Conservation (phyloP, 2,329 filamentous ascomycete genomes). For the Annulohypoxylon truncatum region DNA sequence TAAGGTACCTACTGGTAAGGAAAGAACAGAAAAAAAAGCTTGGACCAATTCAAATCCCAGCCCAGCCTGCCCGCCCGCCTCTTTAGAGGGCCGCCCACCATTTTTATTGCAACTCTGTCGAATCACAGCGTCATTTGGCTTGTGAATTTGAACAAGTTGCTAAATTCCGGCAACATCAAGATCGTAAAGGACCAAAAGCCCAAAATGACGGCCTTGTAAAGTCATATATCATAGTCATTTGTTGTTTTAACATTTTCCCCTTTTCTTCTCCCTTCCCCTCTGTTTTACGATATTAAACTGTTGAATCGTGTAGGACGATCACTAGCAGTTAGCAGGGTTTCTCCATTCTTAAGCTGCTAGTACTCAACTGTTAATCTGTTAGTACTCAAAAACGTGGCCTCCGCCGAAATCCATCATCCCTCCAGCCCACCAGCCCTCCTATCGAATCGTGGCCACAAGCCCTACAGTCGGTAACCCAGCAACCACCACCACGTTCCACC, state of each 20-base stretch:
- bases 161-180: slow-evolving; percentile 33
- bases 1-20: background rate
- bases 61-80: slow-evolving; percentile 2
- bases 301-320: background rate
- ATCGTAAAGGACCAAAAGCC: slow-evolving; percentile 11
- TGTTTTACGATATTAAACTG: background rate
- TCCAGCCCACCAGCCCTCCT: background rate
- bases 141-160: slow-evolving; percentile 41
- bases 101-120: slow-evolving; percentile 26
- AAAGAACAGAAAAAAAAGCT: slow-evolving; percentile 22
- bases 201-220: slow-evolving; percentile 33
- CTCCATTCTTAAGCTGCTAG: background rate
- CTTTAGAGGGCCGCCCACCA: slow-evolving; percentile 26
- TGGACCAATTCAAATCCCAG: slow-evolving; percentile 20
- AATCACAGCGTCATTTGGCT: slow-evolving; percentile 42
- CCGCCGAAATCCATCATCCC: slow-evolving; percentile 21
- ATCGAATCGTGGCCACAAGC: slow-evolving; percentile 39
- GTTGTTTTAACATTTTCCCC: slow-evolving; percentile 2
- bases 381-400: slow-evolving; percentile 41
- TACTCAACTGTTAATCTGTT: slow-evolving; percentile 11
- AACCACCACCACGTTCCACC: slow-evolving; percentile 2
- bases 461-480: slow-evolving; percentile 3
- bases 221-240: slow-evolving; percentile 10
- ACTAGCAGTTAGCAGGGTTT: background rate
- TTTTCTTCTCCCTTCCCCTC: slow-evolving; percentile 3